Evolutionary conservation across 768 basidiomycete genomes (phyloP).

Genomic region (Rubroboletus satanas): DNA sequence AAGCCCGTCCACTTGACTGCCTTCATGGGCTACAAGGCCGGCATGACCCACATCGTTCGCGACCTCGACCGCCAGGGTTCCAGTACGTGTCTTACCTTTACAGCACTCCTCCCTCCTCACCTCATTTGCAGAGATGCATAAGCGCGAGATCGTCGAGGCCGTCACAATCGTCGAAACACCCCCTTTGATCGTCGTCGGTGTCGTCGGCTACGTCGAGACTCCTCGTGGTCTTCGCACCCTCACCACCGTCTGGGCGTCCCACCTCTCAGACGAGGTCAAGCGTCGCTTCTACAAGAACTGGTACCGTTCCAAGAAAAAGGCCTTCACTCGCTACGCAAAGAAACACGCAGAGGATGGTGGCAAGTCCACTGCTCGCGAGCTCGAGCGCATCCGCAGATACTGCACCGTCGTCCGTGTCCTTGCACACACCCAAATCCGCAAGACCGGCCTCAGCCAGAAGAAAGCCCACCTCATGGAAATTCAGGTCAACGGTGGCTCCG

Average conservation of each 20-base stretch:
- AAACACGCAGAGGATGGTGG: constrained; percentile 95
- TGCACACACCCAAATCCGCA: constrained; percentile 97
- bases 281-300: constrained; percentile 99
- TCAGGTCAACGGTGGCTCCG: constrained; percentile 94
- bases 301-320: constrained; percentile 99
- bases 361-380: constrained; percentile 88
- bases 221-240: constrained; percentile 98
- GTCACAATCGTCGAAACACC: constrained; percentile 96
- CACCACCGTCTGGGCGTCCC: constrained; percentile 98
- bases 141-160: constrained; percentile 98
- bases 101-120: neutral
- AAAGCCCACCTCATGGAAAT: constrained; percentile 99
- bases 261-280: constrained; percentile 96
- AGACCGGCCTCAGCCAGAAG: constrained; percentile 97
- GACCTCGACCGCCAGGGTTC: constrained; percentile 99
- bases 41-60: constrained; percentile 99
- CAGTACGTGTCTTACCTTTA: constrained; percentile 56
- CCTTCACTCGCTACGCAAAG: constrained; percentile 99
- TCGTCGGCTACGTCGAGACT: constrained; percentile 99
- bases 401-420: constrained; percentile 99
- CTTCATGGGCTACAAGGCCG: constrained; percentile 99
- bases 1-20: constrained; percentile 99
- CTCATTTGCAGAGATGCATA: constrained; percentile 88
- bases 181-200: constrained; percentile 93
- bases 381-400: constrained; percentile 99